Evolutionary conservation across 495 filamentous ascomycete genomes (phyloP).

Genomic region (Acidiella bohemica): DNA sequence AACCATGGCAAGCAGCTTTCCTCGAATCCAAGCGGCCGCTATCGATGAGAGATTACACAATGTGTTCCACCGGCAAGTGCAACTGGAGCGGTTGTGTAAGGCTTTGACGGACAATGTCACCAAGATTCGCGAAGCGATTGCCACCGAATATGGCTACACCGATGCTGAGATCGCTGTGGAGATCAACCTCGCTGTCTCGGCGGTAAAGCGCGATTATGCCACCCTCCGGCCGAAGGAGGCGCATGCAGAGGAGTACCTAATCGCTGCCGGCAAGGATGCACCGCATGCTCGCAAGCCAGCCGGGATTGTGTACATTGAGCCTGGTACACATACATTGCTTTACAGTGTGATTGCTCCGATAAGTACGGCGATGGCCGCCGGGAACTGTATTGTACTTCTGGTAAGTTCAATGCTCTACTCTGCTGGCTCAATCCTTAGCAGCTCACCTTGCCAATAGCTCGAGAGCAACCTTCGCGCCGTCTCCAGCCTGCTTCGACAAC

Average conservation of each 20-base stretch:
- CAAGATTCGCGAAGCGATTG: conserved; percentile 31
- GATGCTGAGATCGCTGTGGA: conserved; percentile 33
- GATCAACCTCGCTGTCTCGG: conserved; percentile 30
- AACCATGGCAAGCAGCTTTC: conserved; percentile 24
- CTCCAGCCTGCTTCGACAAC: conserved; percentile 28
- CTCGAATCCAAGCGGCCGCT: conserved; percentile 30
- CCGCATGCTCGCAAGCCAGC: conserved; percentile 19
- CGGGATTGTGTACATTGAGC: conserved; percentile 42
- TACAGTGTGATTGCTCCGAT: conserved; percentile 36
- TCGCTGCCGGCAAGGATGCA: conserved; percentile 33
- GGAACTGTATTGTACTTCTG: conserved; percentile 41
- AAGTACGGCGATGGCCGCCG: conserved; percentile 37
- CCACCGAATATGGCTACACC: conserved; percentile 27
- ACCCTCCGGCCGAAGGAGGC: conserved; percentile 30
- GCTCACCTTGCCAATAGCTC: conserved; percentile 21
- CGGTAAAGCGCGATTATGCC: conserved; percentile 34
- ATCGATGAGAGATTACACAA: conserved; percentile 38
- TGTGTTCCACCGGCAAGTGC: conserved; percentile 34
- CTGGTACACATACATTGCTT: conserved; percentile 35
- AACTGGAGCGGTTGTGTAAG: conserved; percentile 34
- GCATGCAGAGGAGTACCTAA: conserved; percentile 37
- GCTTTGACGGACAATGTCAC: conserved; percentile 25
- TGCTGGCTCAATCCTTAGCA: conserved; percentile 1
- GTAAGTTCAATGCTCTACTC: too few species aligned
- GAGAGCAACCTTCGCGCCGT: conserved; percentile 27